phyloP scores from a whole-genome alignment of 2,329 filamentous ascomycete species.

The Raffaelea ambrosiae region DNA sequence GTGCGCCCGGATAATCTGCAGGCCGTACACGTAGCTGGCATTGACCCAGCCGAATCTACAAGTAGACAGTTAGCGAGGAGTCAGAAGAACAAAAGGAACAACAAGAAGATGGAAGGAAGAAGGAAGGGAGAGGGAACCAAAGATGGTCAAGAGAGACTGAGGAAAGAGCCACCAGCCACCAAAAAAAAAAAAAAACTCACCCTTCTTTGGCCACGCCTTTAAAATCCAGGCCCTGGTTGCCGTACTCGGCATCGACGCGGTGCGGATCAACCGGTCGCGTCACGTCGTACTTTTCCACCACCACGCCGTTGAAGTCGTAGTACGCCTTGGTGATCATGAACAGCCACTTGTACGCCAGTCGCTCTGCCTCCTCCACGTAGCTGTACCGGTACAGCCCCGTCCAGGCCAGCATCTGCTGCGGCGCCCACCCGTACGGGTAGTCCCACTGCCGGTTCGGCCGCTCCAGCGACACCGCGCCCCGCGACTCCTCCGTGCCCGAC shows the following conservation, averaged over 20 bases:
- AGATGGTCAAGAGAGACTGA: background rate
- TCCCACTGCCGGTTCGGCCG: constrained; percentile 97
- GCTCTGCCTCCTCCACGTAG: constrained; percentile 81
- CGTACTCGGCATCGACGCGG: constrained; percentile 92
- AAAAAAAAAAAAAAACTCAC: constrained; percentile 45
- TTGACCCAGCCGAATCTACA: constrained; percentile 96
- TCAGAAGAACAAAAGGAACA: constrained; percentile 3
- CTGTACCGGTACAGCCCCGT: constrained; percentile 85
- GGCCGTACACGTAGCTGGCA: constrained; percentile 89
- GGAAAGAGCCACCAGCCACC: background rate
- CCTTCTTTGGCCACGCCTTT: constrained; percentile 94
- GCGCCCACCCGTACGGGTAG: constrained; percentile 96
- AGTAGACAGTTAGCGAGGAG: background rate
- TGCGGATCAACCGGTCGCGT: constrained; percentile 85
- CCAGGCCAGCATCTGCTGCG: constrained; percentile 98
- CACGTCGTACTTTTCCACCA: constrained; percentile 98
- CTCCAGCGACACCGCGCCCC: constrained; percentile 68
- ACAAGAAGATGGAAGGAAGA: background rate
- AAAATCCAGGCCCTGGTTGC: constrained; percentile 92
- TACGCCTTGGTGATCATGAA: constrained; percentile 99
- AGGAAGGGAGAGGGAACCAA: background rate
- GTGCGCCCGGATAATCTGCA: constrained; percentile 81
- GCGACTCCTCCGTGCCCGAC: constrained; percentile 82
- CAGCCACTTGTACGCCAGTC: constrained; percentile 90
- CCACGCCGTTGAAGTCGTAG: constrained; percentile 95